Base-by-base conservation (phyloP, 2,329 filamentous ascomycete genomes). In the Fusarium globosum region DNA sequence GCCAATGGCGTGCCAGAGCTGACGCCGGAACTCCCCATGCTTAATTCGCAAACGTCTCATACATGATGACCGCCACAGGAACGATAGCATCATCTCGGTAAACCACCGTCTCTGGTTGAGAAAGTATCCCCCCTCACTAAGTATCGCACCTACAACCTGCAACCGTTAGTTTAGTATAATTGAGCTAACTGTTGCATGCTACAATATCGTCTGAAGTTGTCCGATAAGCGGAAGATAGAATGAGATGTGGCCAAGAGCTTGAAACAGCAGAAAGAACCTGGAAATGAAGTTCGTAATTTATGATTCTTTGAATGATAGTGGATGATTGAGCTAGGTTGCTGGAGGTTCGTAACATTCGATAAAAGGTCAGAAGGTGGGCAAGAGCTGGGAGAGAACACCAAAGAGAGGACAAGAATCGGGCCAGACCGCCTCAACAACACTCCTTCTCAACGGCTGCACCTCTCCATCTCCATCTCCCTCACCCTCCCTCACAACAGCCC, bases 1-100 rank as follows among this genome's bases (percentile, higher is more conserved):
- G 36, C 20, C 26, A 48, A 30, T 48, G 26, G 28, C 13, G 26
- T 48, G 10, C 21, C 45, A 48, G 20, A 10, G 9, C 28, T 33
- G 20, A 33, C 14, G 11, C 21, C 21, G 10, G 21, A 51, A 35
- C 21, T 18, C 5, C 16, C 15, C 4, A 35, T 6, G 7, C 26
- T 26, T 26, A 26, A 26, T 26, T 26, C 26, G 26, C 26, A 26
- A 26, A 26, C 26, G 26, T 26, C 26, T 26, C 26, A 26, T 26
- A 41, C 26, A 28, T 59, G 0, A 73, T 52, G 0, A 70, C 49
- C 1, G 28, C 67, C 1, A 73, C n/a, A 0, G 70, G 70, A 12
- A 63, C 20, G 4, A 74, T 68, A 0, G 70, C 60, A 6, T 74
- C 70, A 21, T 71, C 45, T 1, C 67, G 67, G 26, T 73, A 71